Evolutionary conservation across 495 filamentous ascomycete genomes (phyloP).

Genomic region (Pyronema domesticum): DNA sequence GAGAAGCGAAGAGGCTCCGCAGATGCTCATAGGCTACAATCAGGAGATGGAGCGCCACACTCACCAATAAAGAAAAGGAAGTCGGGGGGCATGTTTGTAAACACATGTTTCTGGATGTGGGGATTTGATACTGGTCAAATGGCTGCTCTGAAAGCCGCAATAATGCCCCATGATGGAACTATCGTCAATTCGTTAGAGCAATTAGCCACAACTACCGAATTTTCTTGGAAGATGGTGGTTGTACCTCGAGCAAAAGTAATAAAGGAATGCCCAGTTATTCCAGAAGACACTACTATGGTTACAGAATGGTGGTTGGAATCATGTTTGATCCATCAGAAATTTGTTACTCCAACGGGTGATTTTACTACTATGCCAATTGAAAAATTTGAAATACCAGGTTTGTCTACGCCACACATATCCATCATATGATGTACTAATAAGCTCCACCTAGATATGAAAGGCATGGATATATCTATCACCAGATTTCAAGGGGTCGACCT

Average conservation of each 20-base stretch:
- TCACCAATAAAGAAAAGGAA: conserved; percentile 4
- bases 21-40: conserved; percentile 2
- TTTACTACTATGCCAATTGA: conserved; percentile 59
- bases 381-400: conserved; percentile 46
- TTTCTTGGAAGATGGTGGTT: background rate
- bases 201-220: conserved; percentile 9
- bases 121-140: conserved; percentile 37
- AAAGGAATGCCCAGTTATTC: conserved; percentile 3
- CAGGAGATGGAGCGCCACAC: background rate
- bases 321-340: conserved; percentile 55
- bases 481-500: conserved; percentile 72
- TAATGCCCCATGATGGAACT: conserved; percentile 31
- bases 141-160: conserved; percentile 29
- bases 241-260: background rate
- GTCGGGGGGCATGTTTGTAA: conserved; percentile 32
- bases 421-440: conserved; percentile 11
- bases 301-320: conserved; percentile 89
- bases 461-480: conserved; percentile 56
- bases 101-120: conserved; percentile 42
- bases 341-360: conserved; percentile 48
- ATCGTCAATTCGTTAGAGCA: conserved; percentile 31
- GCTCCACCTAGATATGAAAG: conserved; percentile 37
- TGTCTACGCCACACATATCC: conserved; percentile 6
- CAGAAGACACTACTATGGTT: conserved; percentile 30
- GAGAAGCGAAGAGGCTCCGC: conserved; percentile 8